phyloP scores from a whole-genome alignment of 2,329 filamentous ascomycete genomes.

The Alternaria sp. region DNA sequence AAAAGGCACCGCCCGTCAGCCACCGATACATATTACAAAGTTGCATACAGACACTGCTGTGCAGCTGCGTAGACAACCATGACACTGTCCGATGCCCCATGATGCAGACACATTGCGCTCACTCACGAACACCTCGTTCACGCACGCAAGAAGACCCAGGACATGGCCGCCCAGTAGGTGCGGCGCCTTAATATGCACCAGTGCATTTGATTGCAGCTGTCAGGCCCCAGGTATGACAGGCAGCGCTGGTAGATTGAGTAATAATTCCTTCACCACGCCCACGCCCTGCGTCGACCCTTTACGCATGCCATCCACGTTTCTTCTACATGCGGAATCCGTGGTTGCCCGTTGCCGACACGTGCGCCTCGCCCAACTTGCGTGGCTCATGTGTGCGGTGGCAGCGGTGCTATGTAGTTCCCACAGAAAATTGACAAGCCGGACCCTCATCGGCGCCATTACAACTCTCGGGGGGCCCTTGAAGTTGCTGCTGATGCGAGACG shows the following conservation, averaged over 20 bases:
- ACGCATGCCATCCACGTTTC: constrained; percentile 9
- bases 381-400: constrained; percentile 3
- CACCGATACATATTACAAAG: constrained; percentile 1
- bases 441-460: constrained; percentile 13
- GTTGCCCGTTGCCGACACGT: constrained; percentile 1
- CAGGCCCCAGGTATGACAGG: too few species aligned
- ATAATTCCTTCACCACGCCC: not conserved
- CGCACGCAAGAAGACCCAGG: not conserved
- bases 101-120: not conserved
- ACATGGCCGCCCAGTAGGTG: not conserved
- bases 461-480: constrained; percentile 13
- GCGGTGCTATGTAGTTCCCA: constrained; percentile 9
- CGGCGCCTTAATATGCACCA: not conserved
- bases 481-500: constrained; percentile 35
- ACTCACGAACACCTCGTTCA: constrained; percentile 4
- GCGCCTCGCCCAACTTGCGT: constrained; percentile 5
- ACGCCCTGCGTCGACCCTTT: not conserved
- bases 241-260: not conserved
- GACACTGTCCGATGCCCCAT: constrained; percentile 2
- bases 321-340: not conserved
- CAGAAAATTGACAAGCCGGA: not conserved
- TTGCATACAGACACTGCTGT: not conserved
- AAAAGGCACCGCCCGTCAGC: constrained; percentile 36
- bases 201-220: too few species aligned
- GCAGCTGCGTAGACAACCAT: not conserved